phyloP scores from a whole-genome alignment of 768 basidiomycete species.

The Mycena maculata region DNA sequence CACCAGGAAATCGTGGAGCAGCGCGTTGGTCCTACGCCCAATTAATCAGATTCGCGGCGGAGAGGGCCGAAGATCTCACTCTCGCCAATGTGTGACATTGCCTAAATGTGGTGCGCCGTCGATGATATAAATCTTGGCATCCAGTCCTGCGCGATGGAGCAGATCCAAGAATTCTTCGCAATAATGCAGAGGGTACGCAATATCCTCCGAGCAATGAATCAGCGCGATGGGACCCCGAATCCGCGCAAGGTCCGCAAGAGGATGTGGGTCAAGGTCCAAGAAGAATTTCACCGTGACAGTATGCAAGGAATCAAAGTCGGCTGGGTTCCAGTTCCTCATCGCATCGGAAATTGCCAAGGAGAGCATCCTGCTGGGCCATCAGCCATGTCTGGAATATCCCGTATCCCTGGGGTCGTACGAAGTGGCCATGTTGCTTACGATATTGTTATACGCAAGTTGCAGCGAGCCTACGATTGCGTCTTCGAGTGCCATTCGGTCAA shows the following conservation, averaged over 20 bases:
- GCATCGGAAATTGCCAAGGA: slow-evolving; percentile 38
- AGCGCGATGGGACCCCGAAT: slow-evolving; percentile 47
- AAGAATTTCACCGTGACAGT: slow-evolving; percentile 49
- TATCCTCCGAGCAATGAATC: slow-evolving; percentile 48
- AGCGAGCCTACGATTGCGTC: slow-evolving; percentile 45
- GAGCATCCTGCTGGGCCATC: slow-evolving; percentile 33
- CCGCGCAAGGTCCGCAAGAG: slow-evolving; percentile 37
- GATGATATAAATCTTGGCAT: slow-evolving; percentile 41
- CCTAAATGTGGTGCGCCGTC: slow-evolving; percentile 52
- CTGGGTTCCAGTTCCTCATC: slow-evolving; percentile 40
- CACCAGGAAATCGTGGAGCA: background rate
- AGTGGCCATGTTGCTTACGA: slow-evolving; percentile 34
- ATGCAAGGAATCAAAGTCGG: slow-evolving; percentile 46
- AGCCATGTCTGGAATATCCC: background rate
- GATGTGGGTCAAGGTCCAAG: slow-evolving; percentile 39
- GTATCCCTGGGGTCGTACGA: background rate
- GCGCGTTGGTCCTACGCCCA: background rate
- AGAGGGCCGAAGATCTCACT: slow-evolving; percentile 37
- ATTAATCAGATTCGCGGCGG: background rate
- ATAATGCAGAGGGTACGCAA: slow-evolving; percentile 48
- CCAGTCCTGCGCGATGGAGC: slow-evolving; percentile 42
- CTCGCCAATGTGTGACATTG: slow-evolving; percentile 45
- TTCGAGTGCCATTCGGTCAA: slow-evolving; percentile 39
- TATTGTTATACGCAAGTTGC: slow-evolving; percentile 48
- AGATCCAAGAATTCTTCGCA: slow-evolving; percentile 40